Conservation (phyloP, 768 basidiomycete species). For the Austroboletus festivus region DNA sequence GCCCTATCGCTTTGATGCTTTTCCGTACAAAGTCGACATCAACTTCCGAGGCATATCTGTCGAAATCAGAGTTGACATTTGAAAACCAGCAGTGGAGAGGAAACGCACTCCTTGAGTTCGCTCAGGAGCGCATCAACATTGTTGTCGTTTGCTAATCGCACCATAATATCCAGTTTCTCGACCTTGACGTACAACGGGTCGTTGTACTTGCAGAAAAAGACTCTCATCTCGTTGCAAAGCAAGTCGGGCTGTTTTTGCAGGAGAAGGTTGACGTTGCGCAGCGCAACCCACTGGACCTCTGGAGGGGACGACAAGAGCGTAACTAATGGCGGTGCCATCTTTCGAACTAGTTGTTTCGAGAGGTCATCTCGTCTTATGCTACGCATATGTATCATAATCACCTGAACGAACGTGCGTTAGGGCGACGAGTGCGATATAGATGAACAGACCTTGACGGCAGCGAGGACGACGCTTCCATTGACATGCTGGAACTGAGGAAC, state of each 20-base stretch:
- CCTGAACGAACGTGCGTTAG: slow-evolving; percentile 42
- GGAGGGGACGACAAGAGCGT: slow-evolving; percentile 95
- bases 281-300: slow-evolving; percentile 97
- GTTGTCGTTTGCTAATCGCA: slow-evolving; percentile 82
- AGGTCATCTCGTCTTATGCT: slow-evolving; percentile 78
- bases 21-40: slow-evolving; percentile 98
- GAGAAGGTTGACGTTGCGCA: slow-evolving; percentile 94
- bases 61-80: slow-evolving; percentile 1
- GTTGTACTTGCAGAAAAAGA: slow-evolving; percentile 99
- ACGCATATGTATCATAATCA: slow-evolving; percentile 97
- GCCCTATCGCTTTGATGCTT: slow-evolving; percentile 93
- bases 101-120: slow-evolving; percentile 90
- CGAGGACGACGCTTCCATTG: slow-evolving; percentile 94
- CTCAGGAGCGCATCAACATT: slow-evolving; percentile 94
- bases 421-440: not conserved
- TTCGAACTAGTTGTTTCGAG: slow-evolving; percentile 79
- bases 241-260: slow-evolving; percentile 91
- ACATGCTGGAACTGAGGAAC: slow-evolving; percentile 98
- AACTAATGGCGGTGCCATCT: slow-evolving; percentile 96
- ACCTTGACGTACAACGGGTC: slow-evolving; percentile 99
- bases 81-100: not conserved
- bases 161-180: slow-evolving; percentile 99
- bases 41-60: slow-evolving; percentile 92
- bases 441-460: slow-evolving; percentile 79
- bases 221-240: slow-evolving; percentile 93